Evolutionary conservation across 2,329 filamentous ascomycete species (phyloP).

Genomic region (Penicillium brevicompactum): DNA sequence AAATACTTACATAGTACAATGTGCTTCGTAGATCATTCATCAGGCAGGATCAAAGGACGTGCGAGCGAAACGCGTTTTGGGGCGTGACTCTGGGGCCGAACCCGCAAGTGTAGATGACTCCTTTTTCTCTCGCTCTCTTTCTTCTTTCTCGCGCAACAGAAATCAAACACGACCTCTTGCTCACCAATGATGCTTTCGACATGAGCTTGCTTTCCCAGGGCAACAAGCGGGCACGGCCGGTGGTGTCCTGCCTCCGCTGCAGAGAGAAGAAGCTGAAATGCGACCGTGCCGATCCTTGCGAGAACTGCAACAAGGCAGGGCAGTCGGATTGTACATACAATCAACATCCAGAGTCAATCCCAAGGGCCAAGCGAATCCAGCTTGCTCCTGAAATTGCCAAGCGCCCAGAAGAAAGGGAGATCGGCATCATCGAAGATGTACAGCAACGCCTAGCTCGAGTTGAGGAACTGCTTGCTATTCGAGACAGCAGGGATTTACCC

Average conservation of each 20-base stretch:
- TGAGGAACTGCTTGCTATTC: conserved; percentile 18
- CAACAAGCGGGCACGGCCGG: conserved; percentile 23
- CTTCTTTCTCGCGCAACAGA: too few relatives aligned
- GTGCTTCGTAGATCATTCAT: too few relatives aligned
- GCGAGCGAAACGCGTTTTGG: too few relatives aligned
- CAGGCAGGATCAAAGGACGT: too few relatives aligned
- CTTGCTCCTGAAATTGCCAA: background rate
- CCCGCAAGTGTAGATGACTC: too few relatives aligned
- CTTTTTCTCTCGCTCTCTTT: too few relatives aligned
- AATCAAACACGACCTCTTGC: too few relatives aligned
- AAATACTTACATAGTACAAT: too few relatives aligned
- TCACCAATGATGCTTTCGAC: too few relatives aligned
- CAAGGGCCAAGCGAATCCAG: conserved; percentile 12
- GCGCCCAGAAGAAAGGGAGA: background rate
- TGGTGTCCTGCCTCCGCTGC: conserved; percentile 28
- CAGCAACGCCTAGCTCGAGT: conserved; percentile 22
- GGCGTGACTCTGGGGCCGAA: too few relatives aligned
- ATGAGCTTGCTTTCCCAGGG: background rate
- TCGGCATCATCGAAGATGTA: conserved; percentile 25
- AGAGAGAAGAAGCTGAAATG: conserved; percentile 31
- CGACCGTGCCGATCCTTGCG: conserved; percentile 23
- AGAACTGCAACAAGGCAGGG: conserved; percentile 25
- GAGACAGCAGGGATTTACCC: background rate
- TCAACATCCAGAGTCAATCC: conserved; percentile 8
- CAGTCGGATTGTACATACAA: conserved; percentile 19